These are phyloP conservation scores for Puccinellia tenuiflora DNA, from an alignment of 176 grass and related monocot genomes.

Conservation along the genomic window DNA sequence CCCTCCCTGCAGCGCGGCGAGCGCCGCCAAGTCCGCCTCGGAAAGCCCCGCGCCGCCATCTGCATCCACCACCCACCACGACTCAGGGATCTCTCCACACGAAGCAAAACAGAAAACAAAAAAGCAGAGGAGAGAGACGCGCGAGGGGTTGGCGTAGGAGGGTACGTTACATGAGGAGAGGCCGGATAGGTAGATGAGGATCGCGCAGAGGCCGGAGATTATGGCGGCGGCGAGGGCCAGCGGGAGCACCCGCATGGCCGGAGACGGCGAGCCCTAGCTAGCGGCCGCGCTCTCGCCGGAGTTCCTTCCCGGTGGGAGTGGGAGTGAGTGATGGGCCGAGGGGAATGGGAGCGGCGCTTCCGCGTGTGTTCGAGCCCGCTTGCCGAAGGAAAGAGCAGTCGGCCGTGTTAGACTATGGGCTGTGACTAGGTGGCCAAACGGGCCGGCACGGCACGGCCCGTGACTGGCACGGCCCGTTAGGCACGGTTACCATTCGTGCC, in stretches of 20 bases:
- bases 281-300: conserved; percentile 26
- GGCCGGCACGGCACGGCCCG: too few relatives aligned
- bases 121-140: not conserved
- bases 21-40: too few relatives aligned
- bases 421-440: too few relatives aligned
- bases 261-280: not conserved
- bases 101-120: not conserved
- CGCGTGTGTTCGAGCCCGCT: too few relatives aligned
- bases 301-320: not conserved
- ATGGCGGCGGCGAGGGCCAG: conserved; percentile 57
- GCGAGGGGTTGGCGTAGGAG: too few relatives aligned
- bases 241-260: conserved; percentile 59
- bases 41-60: too few relatives aligned
- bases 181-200: conserved; percentile 78
- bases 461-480: too few relatives aligned
- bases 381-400: too few relatives aligned
- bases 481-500: too few relatives aligned
- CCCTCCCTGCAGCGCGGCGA: too few relatives aligned
- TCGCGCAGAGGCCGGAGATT: conserved; percentile 47
- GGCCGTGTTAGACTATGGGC: too few relatives aligned
- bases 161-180: conserved; percentile 55
- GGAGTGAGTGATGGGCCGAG: not conserved
- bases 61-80: conserved; percentile 1
- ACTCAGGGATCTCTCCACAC: conserved; percentile 13
- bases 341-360: too few relatives aligned